Percentiles rank a stretch among this genome's conserved stretches.
Evolutionary conservation across 495 filamentous ascomycete genomes (phyloP).

Genomic region (Tuber microsphaerosporum): DNA sequence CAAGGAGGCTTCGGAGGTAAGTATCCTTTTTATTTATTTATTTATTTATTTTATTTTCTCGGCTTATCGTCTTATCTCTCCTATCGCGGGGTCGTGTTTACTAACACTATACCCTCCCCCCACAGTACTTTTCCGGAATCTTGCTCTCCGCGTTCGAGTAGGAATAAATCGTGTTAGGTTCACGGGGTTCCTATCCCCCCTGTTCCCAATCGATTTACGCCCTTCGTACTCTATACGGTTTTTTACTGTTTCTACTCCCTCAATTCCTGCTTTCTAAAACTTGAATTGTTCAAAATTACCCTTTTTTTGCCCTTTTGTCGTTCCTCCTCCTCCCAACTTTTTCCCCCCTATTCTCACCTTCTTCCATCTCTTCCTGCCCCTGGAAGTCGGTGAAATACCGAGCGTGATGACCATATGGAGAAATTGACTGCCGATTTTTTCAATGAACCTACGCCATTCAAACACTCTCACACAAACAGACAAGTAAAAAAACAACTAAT

Average conservation of each 20-base stretch:
- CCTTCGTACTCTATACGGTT: slow-evolving; percentile 30
- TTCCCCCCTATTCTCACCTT: background rate
- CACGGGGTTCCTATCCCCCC: slow-evolving; percentile 3
- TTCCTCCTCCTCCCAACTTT: background rate
- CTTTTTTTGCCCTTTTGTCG: background rate
- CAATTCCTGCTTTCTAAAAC: background rate
- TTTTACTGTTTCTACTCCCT: slow-evolving; percentile 11
- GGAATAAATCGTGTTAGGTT: slow-evolving; percentile 9
- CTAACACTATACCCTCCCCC: slow-evolving; percentile 7
- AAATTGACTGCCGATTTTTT: background rate
- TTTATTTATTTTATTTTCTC: background rate
- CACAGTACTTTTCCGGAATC: slow-evolving; percentile 40
- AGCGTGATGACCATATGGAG: background rate
- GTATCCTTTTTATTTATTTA: slow-evolving; percentile 7
- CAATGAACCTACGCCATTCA: background rate
- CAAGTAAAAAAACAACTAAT: background rate
- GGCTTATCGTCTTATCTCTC: slow-evolving; percentile 4
- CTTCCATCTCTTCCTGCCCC: background rate
- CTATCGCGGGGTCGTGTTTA: background rate
- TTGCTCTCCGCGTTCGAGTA: slow-evolving; percentile 40
- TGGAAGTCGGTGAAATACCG: background rate
- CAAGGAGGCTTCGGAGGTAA: slow-evolving; percentile 40
- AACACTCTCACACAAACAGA: background rate
- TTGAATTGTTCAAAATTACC: background rate
- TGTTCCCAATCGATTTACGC: slow-evolving; percentile 13